Base-by-base conservation (phyloP, 805 yeast species). In the Komagataella mondaviorum region DNA sequence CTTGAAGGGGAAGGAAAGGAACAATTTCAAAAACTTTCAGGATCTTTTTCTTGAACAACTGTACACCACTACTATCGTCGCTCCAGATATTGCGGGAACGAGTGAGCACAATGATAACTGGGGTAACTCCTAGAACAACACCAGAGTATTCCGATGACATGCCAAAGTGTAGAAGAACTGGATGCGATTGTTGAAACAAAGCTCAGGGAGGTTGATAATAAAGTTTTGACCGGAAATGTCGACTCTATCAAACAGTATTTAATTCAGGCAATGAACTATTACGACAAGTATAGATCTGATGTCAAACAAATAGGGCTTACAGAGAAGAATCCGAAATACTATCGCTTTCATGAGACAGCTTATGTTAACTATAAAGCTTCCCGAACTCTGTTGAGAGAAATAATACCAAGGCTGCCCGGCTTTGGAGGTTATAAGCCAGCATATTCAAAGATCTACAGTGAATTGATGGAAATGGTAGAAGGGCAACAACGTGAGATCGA, bases 291-390 rank as follows among this genome's bases (percentile, higher is more conserved):
- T 53, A 59, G 54, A 47, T 48, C 52, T 14, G 50, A 53, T 14
- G 48, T 56, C 5, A 54, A 51, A 44, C 45, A 45, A 12, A 12
- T 23, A 50, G 30, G 6, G 10, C 18, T 47, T 48, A 50, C 49
- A 17, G 49, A 53, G 8, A 30, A 30, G n/a, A 30, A 30, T 10
- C 39, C 39, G 3, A 30, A 30, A 3, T 30, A 30, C 39, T 30
- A 30, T 10, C 14, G 39, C 14, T 30, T 30, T 36, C 55, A 53
- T 39, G 64, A 62, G 49, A 62, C 57, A 47, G 48, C 57, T 3
- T 59, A 51, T 23, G 56, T 62, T 12, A 61, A 62, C 44, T 62
- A 61, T 45, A 53, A 51, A 4, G 59, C 63, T 2, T 62, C 64
- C 12, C 57, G 60, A 10, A 56, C 53, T 49, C 57, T 62, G 1